Evolutionary conservation across 1,284 basidiomycete species (phyloP), one percentile per base, ranked within the genome.

Genomic region (Puccinia hordei): DNA sequence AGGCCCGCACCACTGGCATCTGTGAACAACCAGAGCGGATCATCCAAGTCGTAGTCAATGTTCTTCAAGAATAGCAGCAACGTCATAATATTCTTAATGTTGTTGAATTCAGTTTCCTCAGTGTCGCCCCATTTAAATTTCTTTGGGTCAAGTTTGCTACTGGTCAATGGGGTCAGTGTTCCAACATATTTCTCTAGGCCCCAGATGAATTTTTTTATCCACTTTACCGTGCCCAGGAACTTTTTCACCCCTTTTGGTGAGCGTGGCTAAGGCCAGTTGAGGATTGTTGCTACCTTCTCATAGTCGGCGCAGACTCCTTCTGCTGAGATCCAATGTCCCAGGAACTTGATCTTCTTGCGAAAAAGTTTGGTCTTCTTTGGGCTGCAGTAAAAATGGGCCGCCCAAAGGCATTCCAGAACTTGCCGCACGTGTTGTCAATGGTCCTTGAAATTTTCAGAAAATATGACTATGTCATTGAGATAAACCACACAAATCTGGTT

Each of bases 311-410:
- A 22, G 38, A 69, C 12, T 6, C 66, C 41, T 4, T 69, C 33
- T 22, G 13, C 66, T 41, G 15, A 69, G 38, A 69, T 69, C 66
- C 66, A 69, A 24, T 69, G 66, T 3, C 66, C n/a, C n/a, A n/a
- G n/a, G n/a, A n/a, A n/a, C n/a, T n/a, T n/a, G n/a, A n/a, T n/a
- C n/a, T n/a, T n/a, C 66, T 3, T n/a, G n/a, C n/a, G n/a, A n/a
- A 69, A 22, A 30, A 69, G 44, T 27, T 69, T 69, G 4, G 44
- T 69, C 24, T 69, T 69, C 66, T 69, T 69, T 5, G 66, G 38
- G 22, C 66, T 69, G 33, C 66, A n/a, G n/a, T n/a, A n/a, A n/a
- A n/a, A n/a, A n/a, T n/a, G n/a, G n/a, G 33, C 35, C 22, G 33
- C 33, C n/a, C 65, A 9, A 24, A 68, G 65, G 5, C 65, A 17